Evolutionary conservation across 371 early-diverging fungal species (phyloP).

Genomic region (Actinomucor elegans): DNA sequence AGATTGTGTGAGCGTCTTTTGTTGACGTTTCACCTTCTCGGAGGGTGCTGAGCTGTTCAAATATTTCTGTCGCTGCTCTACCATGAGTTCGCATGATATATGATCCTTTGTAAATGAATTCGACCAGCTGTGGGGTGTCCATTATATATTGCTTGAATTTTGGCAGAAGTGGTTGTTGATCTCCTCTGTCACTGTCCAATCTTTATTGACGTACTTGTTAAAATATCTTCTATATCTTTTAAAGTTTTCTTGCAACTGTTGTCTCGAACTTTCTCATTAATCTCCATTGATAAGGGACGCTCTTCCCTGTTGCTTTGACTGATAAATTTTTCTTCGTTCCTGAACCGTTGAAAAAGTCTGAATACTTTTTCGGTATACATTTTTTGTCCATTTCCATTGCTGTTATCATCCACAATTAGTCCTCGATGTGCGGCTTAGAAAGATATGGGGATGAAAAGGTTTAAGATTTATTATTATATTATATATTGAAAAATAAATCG

Average conservation of each 20-base stretch:
- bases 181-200: constrained; percentile 12
- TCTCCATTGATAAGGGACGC: too few relatives aligned
- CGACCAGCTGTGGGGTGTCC: constrained; percentile 6
- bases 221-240: neutral
- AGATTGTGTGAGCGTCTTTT: neutral
- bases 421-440: too few relatives aligned
- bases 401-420: too few relatives aligned
- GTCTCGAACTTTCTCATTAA: too few relatives aligned
- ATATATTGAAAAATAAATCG: too few relatives aligned
- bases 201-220: constrained; percentile 3
- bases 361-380: constrained; percentile 8
- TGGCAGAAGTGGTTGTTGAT: constrained; percentile 2
- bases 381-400: neutral
- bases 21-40: neutral
- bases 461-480: too few relatives aligned
- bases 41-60: neutral
- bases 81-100: constrained; percentile 6
- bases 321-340: neutral
- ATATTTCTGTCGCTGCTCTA: constrained; percentile 8
- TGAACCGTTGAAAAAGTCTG: neutral
- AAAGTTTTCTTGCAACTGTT: neutral
- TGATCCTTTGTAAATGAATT: constrained; percentile 7
- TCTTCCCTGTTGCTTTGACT: neutral
- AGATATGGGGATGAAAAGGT: too few relatives aligned
- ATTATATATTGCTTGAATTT: constrained; percentile 11